phyloP scores from a whole-genome alignment of 2,329 filamentous ascomycete genomes.

The Nemania bipapillata region DNA sequence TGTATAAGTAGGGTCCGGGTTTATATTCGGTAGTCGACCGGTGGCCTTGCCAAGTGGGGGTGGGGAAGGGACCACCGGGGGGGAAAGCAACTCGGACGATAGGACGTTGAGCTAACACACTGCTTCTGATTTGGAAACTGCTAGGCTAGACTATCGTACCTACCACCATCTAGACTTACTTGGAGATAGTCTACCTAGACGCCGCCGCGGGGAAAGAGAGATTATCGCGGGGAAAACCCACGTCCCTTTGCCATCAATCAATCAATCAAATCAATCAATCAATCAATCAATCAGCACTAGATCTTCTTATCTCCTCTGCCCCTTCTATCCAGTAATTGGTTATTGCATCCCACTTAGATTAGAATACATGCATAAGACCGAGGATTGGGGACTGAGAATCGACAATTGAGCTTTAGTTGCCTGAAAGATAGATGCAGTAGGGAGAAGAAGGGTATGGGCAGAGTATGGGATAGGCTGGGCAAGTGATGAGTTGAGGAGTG shows the following conservation, averaged over 20 bases:
- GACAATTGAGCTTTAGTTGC: not conserved
- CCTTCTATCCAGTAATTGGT: not conserved
- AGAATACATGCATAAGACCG: not conserved
- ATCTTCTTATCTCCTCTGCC: not conserved
- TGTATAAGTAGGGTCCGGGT: constrained; percentile 26
- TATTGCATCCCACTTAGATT: not conserved
- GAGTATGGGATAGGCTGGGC: not conserved
- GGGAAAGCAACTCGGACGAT: too few relatives aligned
- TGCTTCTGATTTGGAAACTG: not conserved
- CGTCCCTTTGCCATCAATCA: not conserved
- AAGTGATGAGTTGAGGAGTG: not conserved
- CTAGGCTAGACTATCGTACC: not conserved
- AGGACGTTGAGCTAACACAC: not conserved
- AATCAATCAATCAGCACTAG: not conserved
- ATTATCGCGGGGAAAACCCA: constrained; percentile 11
- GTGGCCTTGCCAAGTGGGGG: not conserved
- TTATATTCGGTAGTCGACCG: constrained; percentile 29
- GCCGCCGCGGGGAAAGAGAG: constrained; percentile 9
- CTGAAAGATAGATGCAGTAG: not conserved
- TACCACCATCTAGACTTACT: not conserved
- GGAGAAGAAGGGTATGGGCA: not conserved
- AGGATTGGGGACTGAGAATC: not conserved
- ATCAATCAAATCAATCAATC: not conserved
- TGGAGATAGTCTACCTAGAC: not conserved
- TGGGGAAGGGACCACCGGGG: not conserved